Percentiles rank a stretch among this genome's conserved stretches.
phyloP scores from a whole-genome alignment of 192 early-diverging fungal genomes.

The Backusella morwellensis region DNA sequence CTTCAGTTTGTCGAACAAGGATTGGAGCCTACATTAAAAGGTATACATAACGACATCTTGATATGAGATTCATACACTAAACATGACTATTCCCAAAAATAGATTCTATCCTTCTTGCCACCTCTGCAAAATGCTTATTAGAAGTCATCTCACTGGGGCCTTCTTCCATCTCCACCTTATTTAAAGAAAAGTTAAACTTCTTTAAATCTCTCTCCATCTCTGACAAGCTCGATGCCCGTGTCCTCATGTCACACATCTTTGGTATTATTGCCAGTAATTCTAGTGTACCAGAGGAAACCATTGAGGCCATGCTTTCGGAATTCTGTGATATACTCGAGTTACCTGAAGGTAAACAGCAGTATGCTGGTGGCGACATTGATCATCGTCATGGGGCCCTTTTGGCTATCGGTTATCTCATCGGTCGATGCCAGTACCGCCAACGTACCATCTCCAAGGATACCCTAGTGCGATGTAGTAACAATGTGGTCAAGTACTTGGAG shows the following conservation, averaged over 20 bases:
- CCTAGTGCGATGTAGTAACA: constrained; percentile 36
- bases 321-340: constrained; percentile 20
- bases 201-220: constrained; percentile 56
- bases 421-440: constrained; percentile 59
- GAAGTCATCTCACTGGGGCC: constrained; percentile 73
- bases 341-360: constrained; percentile 18
- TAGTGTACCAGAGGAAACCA: constrained; percentile 12
- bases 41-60: constrained; percentile 14
- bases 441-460: constrained; percentile 35
- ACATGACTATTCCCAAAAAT: not conserved
- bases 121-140: constrained; percentile 59
- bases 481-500: constrained; percentile 51
- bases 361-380: constrained; percentile 38
- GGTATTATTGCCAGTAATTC: constrained; percentile 67
- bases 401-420: constrained; percentile 68
- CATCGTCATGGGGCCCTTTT: constrained; percentile 65
- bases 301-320: constrained; percentile 18
- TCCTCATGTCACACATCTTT: constrained; percentile 64
- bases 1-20: constrained; percentile 59
- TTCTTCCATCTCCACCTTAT: constrained; percentile 44
- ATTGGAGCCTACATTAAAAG: constrained; percentile 47
- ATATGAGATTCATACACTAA: not conserved
- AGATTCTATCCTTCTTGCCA: constrained; percentile 65
- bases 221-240: constrained; percentile 61
- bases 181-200: constrained; percentile 4